Evolutionary conservation across 2,329 filamentous ascomycete species (phyloP), one percentile per base, ranked within the genome.

Genomic region (Fusarium sp.): DNA sequence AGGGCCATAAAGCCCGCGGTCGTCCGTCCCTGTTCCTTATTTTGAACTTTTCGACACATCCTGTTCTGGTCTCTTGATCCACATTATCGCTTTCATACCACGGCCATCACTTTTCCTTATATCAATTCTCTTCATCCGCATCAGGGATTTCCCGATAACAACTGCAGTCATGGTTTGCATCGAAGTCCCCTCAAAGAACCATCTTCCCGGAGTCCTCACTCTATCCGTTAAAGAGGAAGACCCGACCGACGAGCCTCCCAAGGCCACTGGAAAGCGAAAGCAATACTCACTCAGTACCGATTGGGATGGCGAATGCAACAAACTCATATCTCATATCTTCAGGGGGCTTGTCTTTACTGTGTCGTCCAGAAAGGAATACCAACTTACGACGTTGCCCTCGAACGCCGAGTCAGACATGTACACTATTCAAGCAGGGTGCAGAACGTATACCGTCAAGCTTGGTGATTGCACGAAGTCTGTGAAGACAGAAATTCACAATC

Each of bases 401-500:
- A 50, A 57, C 2, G 16, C 12, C 10, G 29, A 20, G 12, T 48
- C 66, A 3, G 23, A n/a, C 8, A 29, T 55, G 8, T 59, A 59
- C 26, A 64, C 37, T 6, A 42, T 46, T 1, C 20, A 55, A 26
- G 38, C 60, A 7, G 42, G 39, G 8, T 6, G 24, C 12, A 50
- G 18, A 16, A 38, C 12, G 4, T 52, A 57, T 20, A 29, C 49
- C 11, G 62, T 61, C 8, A 71, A 57, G 13, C 20, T 68, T 7
- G 54, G 44, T 20, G 16, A 31, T 5, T 20, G 38, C 9, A 24
- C 44, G 1, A 6, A 39, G 13, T 16, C 12, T 16, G 39, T 54
- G 13, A 35, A n/a, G 5, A 21, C 18, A 12, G 66, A 67, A 24
- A 8, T 67, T 16, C 15, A 11, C 12, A 33, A 33, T 23, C 57